Evolutionary conservation across 345 rosid genomes (phyloP).

Genomic region (Heritiera fomes): DNA sequence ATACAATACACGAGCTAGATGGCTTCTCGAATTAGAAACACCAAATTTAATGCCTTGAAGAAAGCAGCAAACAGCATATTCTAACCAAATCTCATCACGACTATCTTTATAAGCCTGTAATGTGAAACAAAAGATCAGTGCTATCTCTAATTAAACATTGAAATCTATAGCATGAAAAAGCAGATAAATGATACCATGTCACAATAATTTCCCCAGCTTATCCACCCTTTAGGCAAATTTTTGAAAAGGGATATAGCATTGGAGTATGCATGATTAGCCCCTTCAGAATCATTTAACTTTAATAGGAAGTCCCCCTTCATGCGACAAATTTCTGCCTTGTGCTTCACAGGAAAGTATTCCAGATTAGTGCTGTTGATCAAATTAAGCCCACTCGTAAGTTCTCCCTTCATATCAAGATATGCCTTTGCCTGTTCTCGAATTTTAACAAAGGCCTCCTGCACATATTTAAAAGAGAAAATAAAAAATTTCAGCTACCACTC

Average conservation of each 20-base stretch:
- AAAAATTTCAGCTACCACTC: background rate
- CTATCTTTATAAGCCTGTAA: slow-evolving; percentile 83
- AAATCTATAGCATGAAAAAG: slow-evolving; percentile 12
- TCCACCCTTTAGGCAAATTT: slow-evolving; percentile 96
- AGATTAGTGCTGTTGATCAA: slow-evolving; percentile 87
- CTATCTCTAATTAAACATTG: background rate
- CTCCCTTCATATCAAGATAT: slow-evolving; percentile 89
- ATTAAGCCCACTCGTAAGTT: slow-evolving; percentile 82
- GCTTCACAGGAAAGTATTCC: slow-evolving; percentile 85
- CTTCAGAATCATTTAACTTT: slow-evolving; percentile 76
- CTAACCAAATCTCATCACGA: slow-evolving; percentile 93
- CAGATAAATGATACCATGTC: slow-evolving; percentile 65
- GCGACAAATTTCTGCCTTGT: slow-evolving; percentile 87
- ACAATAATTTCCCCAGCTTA: slow-evolving; percentile 99
- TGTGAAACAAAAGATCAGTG: slow-evolving; percentile 24
- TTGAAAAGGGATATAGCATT: slow-evolving; percentile 84
- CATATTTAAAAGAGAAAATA: slow-evolving; percentile 28
- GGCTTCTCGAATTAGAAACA: slow-evolving; percentile 92
- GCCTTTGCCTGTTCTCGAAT: slow-evolving; percentile 99
- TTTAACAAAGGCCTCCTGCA: slow-evolving; percentile 97
- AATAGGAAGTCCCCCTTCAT: slow-evolving; percentile 82
- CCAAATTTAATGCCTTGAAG: slow-evolving; percentile 99
- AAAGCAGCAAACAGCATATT: slow-evolving; percentile 95
- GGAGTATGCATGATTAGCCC: slow-evolving; percentile 82
- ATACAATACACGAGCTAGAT: slow-evolving; percentile 91